Percentiles rank a stretch among this genome's conserved stretches.
These are phyloP conservation scores for Neolentinus lepideus DNA, from an alignment of 1,284 basidiomycete species.

Conservation along the genomic window DNA sequence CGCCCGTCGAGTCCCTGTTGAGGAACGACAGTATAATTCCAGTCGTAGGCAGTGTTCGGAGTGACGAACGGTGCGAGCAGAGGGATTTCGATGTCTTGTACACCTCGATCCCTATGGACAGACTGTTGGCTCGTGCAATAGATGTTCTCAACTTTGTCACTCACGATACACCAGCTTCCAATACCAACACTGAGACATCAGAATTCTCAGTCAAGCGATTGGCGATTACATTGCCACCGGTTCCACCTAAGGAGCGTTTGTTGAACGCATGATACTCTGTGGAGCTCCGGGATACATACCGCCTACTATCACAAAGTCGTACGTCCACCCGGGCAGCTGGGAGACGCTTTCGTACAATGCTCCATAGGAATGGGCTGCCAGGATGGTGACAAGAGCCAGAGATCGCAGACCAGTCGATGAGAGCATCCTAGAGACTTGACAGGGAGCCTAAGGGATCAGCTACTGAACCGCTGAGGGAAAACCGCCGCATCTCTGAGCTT, in stretches of 20 bases:
- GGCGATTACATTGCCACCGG: conserved; percentile 19
- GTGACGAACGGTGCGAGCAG: conserved; percentile 12
- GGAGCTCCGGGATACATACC: background rate
- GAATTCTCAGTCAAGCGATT: conserved; percentile 16
- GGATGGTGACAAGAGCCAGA: background rate
- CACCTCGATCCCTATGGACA: background rate
- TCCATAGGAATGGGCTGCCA: background rate
- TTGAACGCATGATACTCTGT: background rate
- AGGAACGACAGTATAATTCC: conserved; percentile 24
- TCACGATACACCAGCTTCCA: conserved; percentile 17
- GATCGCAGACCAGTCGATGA: background rate
- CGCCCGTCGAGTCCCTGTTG: conserved; percentile 24
- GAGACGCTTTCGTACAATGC: background rate
- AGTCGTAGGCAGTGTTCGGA: conserved; percentile 19
- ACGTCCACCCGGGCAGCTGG: background rate
- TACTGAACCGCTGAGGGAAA: too few species aligned
- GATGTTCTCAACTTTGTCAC: background rate
- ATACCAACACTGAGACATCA: conserved; percentile 13
- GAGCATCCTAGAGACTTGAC: background rate
- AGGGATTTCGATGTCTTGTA: conserved; percentile 12
- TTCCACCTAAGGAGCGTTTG: conserved; percentile 1
- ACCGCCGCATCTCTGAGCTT: too few species aligned
- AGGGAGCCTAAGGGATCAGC: too few species aligned
- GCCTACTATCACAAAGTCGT: conserved; percentile 3
- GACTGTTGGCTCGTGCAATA: background rate